A percentile compares a stretch with the other conserved stretches of the same genome.
Evolutionary conservation across 768 basidiomycete genomes (phyloP).

Genomic region (Lactarius indigo): DNA sequence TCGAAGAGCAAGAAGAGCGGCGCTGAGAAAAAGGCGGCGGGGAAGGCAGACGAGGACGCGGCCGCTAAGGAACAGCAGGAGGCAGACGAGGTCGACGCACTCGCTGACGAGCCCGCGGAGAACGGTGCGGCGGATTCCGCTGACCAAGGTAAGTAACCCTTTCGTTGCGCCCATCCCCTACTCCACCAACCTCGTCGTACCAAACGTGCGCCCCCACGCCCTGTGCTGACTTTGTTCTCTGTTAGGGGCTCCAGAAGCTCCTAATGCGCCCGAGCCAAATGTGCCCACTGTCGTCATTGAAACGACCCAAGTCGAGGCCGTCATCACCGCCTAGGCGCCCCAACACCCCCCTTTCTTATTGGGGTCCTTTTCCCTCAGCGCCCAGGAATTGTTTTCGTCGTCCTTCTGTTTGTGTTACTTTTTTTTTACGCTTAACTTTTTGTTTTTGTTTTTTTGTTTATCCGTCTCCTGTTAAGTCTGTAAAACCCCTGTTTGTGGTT

Average conservation of each 20-base stretch:
- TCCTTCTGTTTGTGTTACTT: background rate
- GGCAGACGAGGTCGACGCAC: constrained; percentile 23
- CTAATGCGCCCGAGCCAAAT: constrained; percentile 14
- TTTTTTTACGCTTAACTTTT: background rate
- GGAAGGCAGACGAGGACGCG: constrained; percentile 9
- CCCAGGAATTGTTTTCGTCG: background rate
- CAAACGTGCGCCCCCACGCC: background rate
- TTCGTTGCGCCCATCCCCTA: background rate
- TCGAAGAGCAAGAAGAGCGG: constrained; percentile 17
- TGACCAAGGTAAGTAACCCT: constrained; percentile 7
- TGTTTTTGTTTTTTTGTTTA: constrained; percentile 15
- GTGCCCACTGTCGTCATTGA: constrained; percentile 16
- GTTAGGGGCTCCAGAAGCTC: constrained; percentile 1
- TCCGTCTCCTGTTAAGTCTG: constrained; percentile 4
- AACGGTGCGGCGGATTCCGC: constrained; percentile 4
- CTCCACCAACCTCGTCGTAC: background rate
- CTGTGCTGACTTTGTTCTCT: background rate
- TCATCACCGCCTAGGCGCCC: constrained; percentile 16
- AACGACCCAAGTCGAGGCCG: constrained; percentile 5
- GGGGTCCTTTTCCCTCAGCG: background rate
- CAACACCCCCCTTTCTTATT: background rate
- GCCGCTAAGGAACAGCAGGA: constrained; percentile 18
- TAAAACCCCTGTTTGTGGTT: constrained; percentile 12
- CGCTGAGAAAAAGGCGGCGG: constrained; percentile 15
- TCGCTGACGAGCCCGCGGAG: constrained; percentile 22